phyloP scores from a whole-genome alignment of 2,329 filamentous ascomycete species.

The Penicillium digitatum region DNA sequence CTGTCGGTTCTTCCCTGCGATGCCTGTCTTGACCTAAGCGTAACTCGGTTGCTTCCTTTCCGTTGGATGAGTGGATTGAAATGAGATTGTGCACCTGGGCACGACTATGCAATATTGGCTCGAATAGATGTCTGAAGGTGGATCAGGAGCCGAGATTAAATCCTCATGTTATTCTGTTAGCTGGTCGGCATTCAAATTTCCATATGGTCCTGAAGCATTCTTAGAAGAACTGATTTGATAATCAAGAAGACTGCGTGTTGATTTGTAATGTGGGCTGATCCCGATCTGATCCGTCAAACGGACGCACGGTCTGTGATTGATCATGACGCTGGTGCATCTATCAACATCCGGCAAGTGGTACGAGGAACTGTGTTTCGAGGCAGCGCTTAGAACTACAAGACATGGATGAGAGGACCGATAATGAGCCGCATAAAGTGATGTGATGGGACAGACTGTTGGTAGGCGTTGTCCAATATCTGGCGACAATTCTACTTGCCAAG shows the following conservation, averaged over 20 bases:
- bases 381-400: neutral
- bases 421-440: constrained; percentile 2
- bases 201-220: neutral
- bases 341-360: constrained; percentile 7
- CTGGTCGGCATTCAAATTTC: neutral
- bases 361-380: neutral
- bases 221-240: neutral
- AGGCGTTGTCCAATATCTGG: neutral
- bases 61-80: constrained; percentile 3
- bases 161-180: neutral
- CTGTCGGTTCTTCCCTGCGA: constrained; percentile 7
- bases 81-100: too few species aligned
- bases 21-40: constrained; percentile 10
- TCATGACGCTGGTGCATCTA: constrained; percentile 2
- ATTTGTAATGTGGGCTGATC: neutral
- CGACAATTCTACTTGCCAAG: neutral
- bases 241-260: neutral
- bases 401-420: neutral
- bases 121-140: neutral
- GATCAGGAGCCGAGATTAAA: neutral
- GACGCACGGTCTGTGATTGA: constrained; percentile 11
- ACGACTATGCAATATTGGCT: neutral
- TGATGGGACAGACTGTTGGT: neutral
- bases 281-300: constrained; percentile 5
- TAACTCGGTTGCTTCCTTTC: neutral